Conservation (phyloP, 441 rosid species). For the Melastoma candidum region DNA sequence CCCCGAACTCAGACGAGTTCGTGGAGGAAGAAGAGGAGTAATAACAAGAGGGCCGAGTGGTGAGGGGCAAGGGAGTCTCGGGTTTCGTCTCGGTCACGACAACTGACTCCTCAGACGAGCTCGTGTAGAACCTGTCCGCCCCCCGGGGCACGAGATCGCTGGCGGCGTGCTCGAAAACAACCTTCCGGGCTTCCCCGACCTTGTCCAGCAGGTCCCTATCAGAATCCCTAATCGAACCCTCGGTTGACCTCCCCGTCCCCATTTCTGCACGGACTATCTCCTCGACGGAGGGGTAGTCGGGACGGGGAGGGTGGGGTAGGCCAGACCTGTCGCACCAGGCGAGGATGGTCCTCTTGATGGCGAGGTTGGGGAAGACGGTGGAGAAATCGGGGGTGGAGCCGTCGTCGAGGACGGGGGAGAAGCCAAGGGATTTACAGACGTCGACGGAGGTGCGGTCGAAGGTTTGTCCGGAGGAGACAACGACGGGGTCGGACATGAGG, state of each 20-base stretch:
- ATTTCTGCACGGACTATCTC: constrained; percentile 26
- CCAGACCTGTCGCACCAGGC: constrained; percentile 35
- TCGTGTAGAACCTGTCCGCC: constrained; percentile 39
- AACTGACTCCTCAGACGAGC: constrained; percentile 67
- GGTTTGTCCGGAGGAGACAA: constrained; percentile 53
- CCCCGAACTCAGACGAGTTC: not conserved
- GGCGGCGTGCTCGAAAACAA: constrained; percentile 39
- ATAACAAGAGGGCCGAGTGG: constrained; percentile 70
- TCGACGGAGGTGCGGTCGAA: constrained; percentile 48
- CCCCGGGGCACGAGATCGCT: constrained; percentile 42
- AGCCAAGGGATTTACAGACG: constrained; percentile 38
- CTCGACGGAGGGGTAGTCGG: constrained; percentile 29
- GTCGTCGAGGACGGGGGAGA: constrained; percentile 30
- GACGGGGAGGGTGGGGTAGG: constrained; percentile 19
- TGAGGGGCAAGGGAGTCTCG: constrained; percentile 32
- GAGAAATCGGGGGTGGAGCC: constrained; percentile 42
- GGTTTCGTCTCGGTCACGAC: constrained; percentile 33
- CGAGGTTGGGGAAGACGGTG: constrained; percentile 37
- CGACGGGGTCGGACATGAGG: constrained; percentile 52
- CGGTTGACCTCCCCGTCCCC: constrained; percentile 5
- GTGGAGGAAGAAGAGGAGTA: constrained; percentile 31
- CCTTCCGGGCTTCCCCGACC: constrained; percentile 49
- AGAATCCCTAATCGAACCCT: constrained; percentile 35
- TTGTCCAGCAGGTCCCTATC: constrained; percentile 53
- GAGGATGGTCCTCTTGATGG: constrained; percentile 39